These are phyloP conservation scores for Aspergillus haitiensis DNA, from an alignment of 495 filamentous ascomycete species.

Conservation along the genomic window DNA sequence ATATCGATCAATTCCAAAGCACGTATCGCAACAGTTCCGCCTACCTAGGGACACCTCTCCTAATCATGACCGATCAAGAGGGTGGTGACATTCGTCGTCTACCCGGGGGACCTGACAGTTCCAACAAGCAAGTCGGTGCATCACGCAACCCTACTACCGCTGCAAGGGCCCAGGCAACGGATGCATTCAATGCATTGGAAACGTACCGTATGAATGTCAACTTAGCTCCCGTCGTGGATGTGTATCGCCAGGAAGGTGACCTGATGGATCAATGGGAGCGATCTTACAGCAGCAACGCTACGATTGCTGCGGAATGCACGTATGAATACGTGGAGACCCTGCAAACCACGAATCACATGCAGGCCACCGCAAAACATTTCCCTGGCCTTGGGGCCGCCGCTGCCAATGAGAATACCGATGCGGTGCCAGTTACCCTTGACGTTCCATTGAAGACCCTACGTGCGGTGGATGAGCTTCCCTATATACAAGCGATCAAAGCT, in stretches of 20 bases:
- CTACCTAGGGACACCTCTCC: conserved; percentile 28
- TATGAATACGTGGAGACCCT: conserved; percentile 35
- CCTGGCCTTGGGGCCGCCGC: conserved; percentile 29
- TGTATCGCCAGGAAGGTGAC: conserved; percentile 33
- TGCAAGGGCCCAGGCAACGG: not conserved
- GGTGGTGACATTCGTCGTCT: conserved; percentile 35
- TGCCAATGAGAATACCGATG: conserved; percentile 31
- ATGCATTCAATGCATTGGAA: conserved; percentile 27
- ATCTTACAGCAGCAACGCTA: conserved; percentile 32
- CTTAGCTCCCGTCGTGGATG: conserved; percentile 35
- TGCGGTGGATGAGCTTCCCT: conserved; percentile 30
- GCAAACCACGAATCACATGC: not conserved
- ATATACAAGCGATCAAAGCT: conserved; percentile 29
- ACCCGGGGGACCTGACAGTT: conserved; percentile 32
- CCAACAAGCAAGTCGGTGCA: conserved; percentile 34
- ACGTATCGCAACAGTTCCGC: conserved; percentile 29
- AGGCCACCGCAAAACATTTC: not conserved
- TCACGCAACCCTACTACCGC: not conserved
- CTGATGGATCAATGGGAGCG: conserved; percentile 33
- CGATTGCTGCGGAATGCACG: conserved; percentile 26
- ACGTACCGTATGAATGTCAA: conserved; percentile 32
- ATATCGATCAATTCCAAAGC: conserved; percentile 27
- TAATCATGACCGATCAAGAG: conserved; percentile 44
- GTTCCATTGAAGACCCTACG: conserved; percentile 26
- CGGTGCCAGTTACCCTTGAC: conserved; percentile 33